Base-by-base conservation (phyloP, 2,329 filamentous ascomycete genomes). In the Pseudocercospora macadamiae region DNA sequence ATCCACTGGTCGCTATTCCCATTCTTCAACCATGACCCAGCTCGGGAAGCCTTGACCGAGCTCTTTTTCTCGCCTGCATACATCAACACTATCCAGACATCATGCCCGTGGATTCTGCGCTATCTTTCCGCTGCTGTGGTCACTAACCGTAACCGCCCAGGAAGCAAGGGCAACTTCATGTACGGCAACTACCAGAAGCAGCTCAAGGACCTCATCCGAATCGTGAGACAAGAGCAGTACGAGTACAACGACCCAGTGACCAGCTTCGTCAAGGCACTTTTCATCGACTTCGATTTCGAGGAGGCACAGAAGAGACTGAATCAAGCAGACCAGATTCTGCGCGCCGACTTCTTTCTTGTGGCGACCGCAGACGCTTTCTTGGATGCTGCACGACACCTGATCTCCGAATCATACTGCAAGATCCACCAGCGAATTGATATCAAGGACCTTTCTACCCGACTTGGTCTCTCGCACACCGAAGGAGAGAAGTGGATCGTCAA, bases 401-500 rank as follows among this genome's bases (percentile, higher is more conserved):
- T 99, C 76, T 97, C 93, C 55, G 95, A 99, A 83, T 92, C 88
- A 76, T 99, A 99, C 85, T 99, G 95, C 90, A 97, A 97, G 86
- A 99, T 99, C 75, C 96, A 97, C 78, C 92, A 96, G 75, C 86
- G 93, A 70, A 99, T 99, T 75, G 93, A 97, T 76, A 97, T 99
- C 76, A 87, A 85, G 78, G 95, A 97, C 71, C 86, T 99, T 60
- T 96, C 92, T 66, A 89, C 87, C 64, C 90, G 95, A 75, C 87
- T 99, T 61, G 95, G 93, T 66, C 84, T 99, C 66, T 91, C 89
- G 74, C 88, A 93, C 71, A 91, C 96, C 73, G 95, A 97, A 73
- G 95, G 95, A 71, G 95, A 99, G 86, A 99, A 99, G 83, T 99
- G 95, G 95, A 99, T 99, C 73, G 95, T 99, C 70, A 99, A 99